Evolutionary conservation across 805 yeast genomes (phyloP).

Genomic region (Metschnikowia corniflorae): DNA sequence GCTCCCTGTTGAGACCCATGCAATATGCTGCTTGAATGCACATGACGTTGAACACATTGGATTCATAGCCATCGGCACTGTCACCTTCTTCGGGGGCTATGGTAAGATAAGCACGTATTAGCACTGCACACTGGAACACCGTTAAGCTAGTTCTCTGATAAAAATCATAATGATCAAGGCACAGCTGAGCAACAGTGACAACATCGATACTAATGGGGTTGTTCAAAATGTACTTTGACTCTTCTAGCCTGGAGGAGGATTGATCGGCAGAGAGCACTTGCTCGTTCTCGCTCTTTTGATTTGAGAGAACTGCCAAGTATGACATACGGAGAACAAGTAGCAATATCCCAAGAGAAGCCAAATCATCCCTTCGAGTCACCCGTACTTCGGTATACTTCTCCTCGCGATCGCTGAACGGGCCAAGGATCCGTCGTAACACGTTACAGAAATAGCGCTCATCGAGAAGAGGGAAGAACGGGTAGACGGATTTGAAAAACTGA

Average conservation of each 20-base stretch:
- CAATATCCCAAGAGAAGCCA: slow-evolving; percentile 49
- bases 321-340: slow-evolving; percentile 51
- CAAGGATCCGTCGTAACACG: slow-evolving; percentile 45
- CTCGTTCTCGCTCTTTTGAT: slow-evolving; percentile 15
- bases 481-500: slow-evolving; percentile 18
- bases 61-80: slow-evolving; percentile 17
- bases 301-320: slow-evolving; percentile 45
- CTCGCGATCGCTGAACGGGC: slow-evolving; percentile 13
- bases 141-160: slow-evolving; percentile 11
- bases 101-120: slow-evolving; percentile 13
- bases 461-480: slow-evolving; percentile 21
- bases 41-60: slow-evolving; percentile 24
- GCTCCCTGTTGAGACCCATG: slow-evolving; percentile 24
- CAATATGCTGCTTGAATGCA: slow-evolving; percentile 23
- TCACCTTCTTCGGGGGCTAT: slow-evolving; percentile 18
- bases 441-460: slow-evolving; percentile 26
- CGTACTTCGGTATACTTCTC: slow-evolving; percentile 22
- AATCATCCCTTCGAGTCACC: slow-evolving; percentile 40
- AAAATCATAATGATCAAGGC: slow-evolving; percentile 33
- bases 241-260: slow-evolving; percentile 11
- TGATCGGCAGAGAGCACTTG: neutral
- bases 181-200: slow-evolving; percentile 29
- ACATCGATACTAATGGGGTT: slow-evolving; percentile 32
- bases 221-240: slow-evolving; percentile 24
- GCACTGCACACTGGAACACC: slow-evolving; percentile 16